Evolutionary conservation across 179 eudicot genomes (phyloP).

Genomic region (Vitellaria paradoxa): DNA sequence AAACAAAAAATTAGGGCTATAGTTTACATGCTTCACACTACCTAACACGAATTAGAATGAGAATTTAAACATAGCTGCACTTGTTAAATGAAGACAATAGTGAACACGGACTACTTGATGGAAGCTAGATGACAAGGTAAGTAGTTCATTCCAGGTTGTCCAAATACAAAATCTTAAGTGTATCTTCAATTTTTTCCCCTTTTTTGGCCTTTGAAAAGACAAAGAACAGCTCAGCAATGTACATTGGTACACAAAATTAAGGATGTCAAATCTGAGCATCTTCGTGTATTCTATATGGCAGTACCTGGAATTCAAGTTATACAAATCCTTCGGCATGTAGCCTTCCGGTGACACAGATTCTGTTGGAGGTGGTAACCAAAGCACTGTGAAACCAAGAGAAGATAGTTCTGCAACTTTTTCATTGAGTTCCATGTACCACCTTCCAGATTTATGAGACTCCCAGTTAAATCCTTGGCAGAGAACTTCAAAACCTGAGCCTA

Average conservation of each 20-base stretch:
- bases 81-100: background rate
- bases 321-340: constrained; percentile 96
- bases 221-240: background rate
- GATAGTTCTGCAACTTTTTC: constrained; percentile 65
- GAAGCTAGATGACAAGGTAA: background rate
- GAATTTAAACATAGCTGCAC: background rate
- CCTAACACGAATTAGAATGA: background rate
- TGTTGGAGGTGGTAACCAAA: constrained; percentile 98
- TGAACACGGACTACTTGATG: background rate
- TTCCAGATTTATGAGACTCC: constrained; percentile 97
- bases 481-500: constrained; percentile 91
- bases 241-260: background rate
- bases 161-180: background rate
- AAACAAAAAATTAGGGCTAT: no score
- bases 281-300: constrained; percentile 1
- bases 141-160: background rate
- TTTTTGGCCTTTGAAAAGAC: background rate
- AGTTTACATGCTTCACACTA: no score
- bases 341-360: constrained; percentile 99
- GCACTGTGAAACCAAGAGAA: constrained; percentile 77
- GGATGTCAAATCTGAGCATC: background rate
- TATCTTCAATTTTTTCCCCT: background rate
- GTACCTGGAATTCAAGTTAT: constrained; percentile 92
- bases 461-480: constrained; percentile 96
- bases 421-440: constrained; percentile 82